Percentiles rank a stretch among this genome's conserved stretches.
Conservation (phyloP, 441 rosid species). For the Pelargonium myrrhifolium region DNA sequence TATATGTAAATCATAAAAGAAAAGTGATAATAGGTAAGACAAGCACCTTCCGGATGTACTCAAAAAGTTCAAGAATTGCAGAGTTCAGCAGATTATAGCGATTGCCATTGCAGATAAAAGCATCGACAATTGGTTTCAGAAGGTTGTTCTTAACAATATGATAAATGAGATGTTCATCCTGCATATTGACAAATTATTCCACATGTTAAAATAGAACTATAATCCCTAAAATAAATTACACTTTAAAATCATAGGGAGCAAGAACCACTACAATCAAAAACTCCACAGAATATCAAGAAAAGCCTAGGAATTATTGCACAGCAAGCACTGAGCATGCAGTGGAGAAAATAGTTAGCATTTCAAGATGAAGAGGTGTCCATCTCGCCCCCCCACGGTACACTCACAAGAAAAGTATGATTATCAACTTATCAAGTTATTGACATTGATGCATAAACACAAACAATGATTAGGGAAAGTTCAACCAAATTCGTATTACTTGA, state of each 20-base stretch:
- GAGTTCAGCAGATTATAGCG: constrained; percentile 92
- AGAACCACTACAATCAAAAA: neutral
- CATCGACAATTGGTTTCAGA: constrained; percentile 80
- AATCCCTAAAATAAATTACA: neutral
- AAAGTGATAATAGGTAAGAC: constrained; percentile 16
- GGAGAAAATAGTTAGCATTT: too few relatives aligned
- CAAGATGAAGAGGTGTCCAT: too few relatives aligned
- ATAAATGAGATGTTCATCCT: constrained; percentile 82
- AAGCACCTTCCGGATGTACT: constrained; percentile 81
- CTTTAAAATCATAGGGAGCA: neutral
- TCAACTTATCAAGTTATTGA: too few relatives aligned
- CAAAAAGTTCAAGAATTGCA: constrained; percentile 83
- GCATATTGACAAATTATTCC: constrained; percentile 27
- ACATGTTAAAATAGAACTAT: constrained; percentile 11
- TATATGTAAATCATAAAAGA: constrained; percentile 9
- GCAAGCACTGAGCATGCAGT: too few relatives aligned
- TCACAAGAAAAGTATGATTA: too few relatives aligned
- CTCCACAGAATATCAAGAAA: neutral
- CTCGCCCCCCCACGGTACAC: too few relatives aligned
- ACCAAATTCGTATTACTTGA: too few relatives aligned
- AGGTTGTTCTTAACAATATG: constrained; percentile 79
- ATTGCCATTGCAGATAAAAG: constrained; percentile 76
- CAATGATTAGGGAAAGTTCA: too few relatives aligned
- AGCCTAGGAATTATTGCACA: neutral
- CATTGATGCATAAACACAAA: too few relatives aligned